phyloP scores from a whole-genome alignment of 345 rosid genomes.

The Eucalyptus pumila region DNA sequence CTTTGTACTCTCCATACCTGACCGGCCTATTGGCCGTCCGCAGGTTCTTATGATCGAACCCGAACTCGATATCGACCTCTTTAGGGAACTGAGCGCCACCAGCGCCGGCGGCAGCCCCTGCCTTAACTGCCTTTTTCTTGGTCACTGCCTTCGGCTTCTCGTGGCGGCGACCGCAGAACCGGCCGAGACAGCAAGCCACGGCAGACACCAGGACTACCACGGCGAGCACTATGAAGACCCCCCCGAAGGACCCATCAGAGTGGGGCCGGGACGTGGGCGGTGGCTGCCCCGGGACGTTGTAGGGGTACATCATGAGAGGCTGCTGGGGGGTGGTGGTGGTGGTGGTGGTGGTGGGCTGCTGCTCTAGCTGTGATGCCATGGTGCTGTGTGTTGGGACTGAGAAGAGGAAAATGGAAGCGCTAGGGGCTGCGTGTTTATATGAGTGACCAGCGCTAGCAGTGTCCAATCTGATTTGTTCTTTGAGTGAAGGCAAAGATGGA shows the following conservation, averaged over 20 bases:
- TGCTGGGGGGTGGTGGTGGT: constrained; percentile 5
- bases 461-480: constrained; percentile 12
- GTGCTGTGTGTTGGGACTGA: background rate
- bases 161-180: constrained; percentile 25
- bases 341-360: background rate
- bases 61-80: constrained; percentile 19
- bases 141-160: background rate
- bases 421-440: background rate
- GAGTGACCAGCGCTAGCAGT: background rate
- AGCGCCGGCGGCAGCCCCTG: background rate
- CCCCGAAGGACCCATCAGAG: constrained; percentile 53
- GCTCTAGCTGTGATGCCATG: constrained; percentile 3
- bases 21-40: background rate
- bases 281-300: constrained; percentile 18
- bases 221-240: constrained; percentile 50
- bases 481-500: constrained; percentile 24
- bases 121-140: background rate
- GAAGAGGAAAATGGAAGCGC: background rate
- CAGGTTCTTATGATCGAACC: constrained; percentile 21
- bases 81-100: background rate
- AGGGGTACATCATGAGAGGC: constrained; percentile 42
- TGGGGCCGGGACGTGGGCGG: constrained; percentile 19
- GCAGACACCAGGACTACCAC: constrained; percentile 42
- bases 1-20: background rate
- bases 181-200: constrained; percentile 47